Evolutionary conservation across 129 eudicot species (phyloP).

Genomic region (Ambrosia artemisiifolia): DNA sequence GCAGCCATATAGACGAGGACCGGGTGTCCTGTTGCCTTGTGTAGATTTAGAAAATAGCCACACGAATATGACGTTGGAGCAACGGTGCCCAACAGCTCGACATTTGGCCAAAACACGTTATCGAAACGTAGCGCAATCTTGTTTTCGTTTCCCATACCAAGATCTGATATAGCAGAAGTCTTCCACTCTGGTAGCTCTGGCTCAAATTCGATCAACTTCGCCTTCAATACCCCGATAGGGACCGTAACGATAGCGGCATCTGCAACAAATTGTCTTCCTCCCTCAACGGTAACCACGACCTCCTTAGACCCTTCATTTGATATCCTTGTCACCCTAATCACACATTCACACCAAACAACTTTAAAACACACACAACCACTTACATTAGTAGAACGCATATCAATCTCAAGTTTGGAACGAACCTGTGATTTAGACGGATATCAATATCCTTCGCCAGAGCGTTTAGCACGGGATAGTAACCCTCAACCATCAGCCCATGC

Average conservation of each 20-base stretch:
- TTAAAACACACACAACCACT: not conserved
- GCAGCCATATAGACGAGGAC: constrained; percentile 98
- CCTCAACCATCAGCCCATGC: constrained; percentile 93
- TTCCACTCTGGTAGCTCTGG: constrained; percentile 95
- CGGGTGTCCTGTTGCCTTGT: constrained; percentile 94
- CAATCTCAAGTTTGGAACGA: constrained; percentile 8
- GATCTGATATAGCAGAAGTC: constrained; percentile 78
- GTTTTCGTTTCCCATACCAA: constrained; percentile 92
- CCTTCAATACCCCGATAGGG: constrained; percentile 83
- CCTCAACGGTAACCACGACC: constrained; percentile 68
- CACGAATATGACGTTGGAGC: constrained; percentile 90
- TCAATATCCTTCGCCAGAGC: constrained; percentile 78
- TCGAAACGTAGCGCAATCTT: constrained; percentile 85
- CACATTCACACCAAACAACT: constrained; percentile 15
- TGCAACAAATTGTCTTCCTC: constrained; percentile 71
- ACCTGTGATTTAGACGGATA: constrained; percentile 90
- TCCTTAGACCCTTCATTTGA: constrained; percentile 56
- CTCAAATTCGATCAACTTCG: constrained; percentile 76
- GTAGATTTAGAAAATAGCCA: constrained; percentile 90
- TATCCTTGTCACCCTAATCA: constrained; percentile 73
- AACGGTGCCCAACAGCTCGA: constrained; percentile 74
- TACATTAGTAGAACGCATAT: not conserved
- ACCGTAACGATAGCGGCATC: constrained; percentile 84
- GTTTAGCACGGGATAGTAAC: constrained; percentile 78
- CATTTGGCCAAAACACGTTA: constrained; percentile 88